Evolutionary conservation across 768 basidiomycete genomes (phyloP), one percentile per base, ranked within the genome.

Genomic region (Daedalea quercina): DNA sequence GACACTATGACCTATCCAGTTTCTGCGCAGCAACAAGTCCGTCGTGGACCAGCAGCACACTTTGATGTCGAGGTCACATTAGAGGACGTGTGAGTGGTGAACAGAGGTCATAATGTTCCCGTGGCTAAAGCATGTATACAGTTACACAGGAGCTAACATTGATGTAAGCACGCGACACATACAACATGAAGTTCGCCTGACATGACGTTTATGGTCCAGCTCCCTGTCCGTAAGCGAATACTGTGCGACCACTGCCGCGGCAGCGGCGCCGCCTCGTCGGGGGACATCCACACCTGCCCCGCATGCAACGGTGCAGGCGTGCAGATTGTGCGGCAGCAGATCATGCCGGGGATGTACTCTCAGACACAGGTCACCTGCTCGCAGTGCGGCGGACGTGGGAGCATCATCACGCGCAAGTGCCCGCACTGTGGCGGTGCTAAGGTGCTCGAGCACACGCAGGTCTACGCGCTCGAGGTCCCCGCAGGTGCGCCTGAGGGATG

Each of bases 201-300:
- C 12, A 35, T 23, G 33, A 44, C 28, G 12, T 33, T 48, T 2
- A 31, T 6, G 54, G 12, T 13, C 7, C 59, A 98, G 93, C 95
- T 99, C 69, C 87, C 89, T 74, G 78, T 97, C 65, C 87, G 85
- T 67, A 94, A 95, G 66, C 82, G 84, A 50, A 82, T 95, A 33
- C 84, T 99, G 17, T 99, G 96, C 64, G 94, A 97, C 68, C 90
- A 96, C 65, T 99, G 96, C 71, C 85, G 94, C 63, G 96, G 96
- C 22, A 84, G 91, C 0, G 96, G 96, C 22, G 96, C 96, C 0
- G 88, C 92, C 1, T 89, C 91, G 0, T 90, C 92, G 54, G 69
- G 78, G 7, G 90, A 96, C 64, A 89, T 96, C 45, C 89, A 92
- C 62, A 78, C 80, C n/a, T 99, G 96, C 65, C 67, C 80, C 2